Base-by-base conservation (phyloP, 2,329 filamentous ascomycete species). In the Orbilia javanica region DNA sequence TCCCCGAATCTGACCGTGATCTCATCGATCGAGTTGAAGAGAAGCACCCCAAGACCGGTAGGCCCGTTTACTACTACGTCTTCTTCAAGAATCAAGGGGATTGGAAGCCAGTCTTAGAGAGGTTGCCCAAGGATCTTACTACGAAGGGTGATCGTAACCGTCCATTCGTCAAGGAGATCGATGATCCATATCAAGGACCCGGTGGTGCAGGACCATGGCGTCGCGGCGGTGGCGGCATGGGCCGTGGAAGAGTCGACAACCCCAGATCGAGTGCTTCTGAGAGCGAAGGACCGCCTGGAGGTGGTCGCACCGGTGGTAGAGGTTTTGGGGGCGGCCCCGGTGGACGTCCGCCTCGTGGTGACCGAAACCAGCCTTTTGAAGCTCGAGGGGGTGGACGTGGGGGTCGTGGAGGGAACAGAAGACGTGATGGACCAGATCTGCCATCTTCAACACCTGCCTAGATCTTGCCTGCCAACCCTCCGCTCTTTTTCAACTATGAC, bases 61-160 rank as follows among this genome's bases (percentile, higher is more conserved):
- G 60, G 53, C 50, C 64, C 48, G 87, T 86, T 82, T 93, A 93
- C 86, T 94, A 91, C 85, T 93, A 97, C 62, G 93, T 93, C 27
- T 91, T 94, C 80, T 98, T 98, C 86, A 90, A 91, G 83, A 92
- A 88, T 1, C 83, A 87, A 2, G 92, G 96, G 81, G 93, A 97
- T 62, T 93, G 95, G 82, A 92, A 94, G 81, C 89, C 88, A 36
- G 93, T 94, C 36, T 88, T 97, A 82, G 88, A 90, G 48, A 90
- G 90, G 80, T 87, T 96, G 74, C 89, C 93, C 4, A 81, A 95
- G 94, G 87, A 92, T 90, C 80, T 88, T 89, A 80, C 88, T 88
- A 46, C 88, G 84, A 69, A 83, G 89, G 91, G 91, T 82, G 92
- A 93, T 80, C 90, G 92, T 22, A 64, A 68, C 79, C 91, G 91